Conservation (phyloP, 2,329 filamentous ascomycete species). For the Fusarium coffeatum region DNA sequence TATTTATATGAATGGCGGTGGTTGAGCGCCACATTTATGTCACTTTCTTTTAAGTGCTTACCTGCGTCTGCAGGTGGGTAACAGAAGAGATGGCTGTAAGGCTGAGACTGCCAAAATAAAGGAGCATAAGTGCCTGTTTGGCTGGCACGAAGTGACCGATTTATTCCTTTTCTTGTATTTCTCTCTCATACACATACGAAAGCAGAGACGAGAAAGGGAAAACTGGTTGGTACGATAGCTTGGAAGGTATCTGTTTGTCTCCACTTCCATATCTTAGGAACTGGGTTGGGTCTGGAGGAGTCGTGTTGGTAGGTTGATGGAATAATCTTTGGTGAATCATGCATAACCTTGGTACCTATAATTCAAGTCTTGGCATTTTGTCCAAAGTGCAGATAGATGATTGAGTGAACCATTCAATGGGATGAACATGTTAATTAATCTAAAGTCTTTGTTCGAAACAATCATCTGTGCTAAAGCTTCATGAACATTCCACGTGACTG, state of each 20-base stretch:
- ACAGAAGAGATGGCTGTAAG: not conserved
- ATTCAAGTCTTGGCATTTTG: not conserved
- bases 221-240: not conserved
- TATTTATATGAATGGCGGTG: conserved; percentile 2
- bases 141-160: not conserved
- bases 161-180: not conserved
- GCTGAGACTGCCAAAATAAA: no score
- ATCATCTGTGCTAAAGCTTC: not conserved
- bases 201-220: not conserved
- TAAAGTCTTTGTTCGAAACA: not conserved
- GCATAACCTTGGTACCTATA: not conserved
- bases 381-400: not conserved
- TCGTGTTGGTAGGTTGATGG: not conserved
- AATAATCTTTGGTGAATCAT: not conserved
- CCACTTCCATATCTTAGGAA: no score
- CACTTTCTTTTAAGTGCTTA: conserved; percentile 25
- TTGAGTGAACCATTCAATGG: not conserved
- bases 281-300: not conserved
- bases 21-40: conserved; percentile 7
- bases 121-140: no score
- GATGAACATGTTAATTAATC: not conserved
- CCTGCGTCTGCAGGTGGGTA: not conserved
- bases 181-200: not conserved
- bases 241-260: not conserved
- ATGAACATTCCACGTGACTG: conserved; percentile 19